phyloP scores from a whole-genome alignment of 225 moss, liverwort and hornwort species.

The Neckera pumila region DNA sequence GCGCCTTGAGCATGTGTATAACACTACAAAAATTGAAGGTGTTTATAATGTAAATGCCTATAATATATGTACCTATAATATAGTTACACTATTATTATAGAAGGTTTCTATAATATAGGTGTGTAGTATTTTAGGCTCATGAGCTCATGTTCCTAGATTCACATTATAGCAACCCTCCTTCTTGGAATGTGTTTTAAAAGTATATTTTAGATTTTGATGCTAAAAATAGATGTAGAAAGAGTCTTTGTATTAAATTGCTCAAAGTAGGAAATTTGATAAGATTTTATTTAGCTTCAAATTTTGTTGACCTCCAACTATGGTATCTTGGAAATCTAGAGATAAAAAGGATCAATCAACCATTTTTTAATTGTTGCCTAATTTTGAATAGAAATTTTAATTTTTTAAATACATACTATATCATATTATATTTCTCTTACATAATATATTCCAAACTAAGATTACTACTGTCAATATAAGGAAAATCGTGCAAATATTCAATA shows the following conservation, averaged over 20 bases:
- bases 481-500: neutral
- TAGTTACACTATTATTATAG: no score
- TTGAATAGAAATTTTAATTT: neutral
- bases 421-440: neutral
- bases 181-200: rapidly evolving
- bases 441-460: neutral
- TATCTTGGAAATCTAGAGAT: neutral
- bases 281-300: neutral
- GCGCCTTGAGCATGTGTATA: no score
- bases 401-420: no score
- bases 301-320: rapidly evolving
- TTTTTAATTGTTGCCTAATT: rapidly evolving
- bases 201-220: neutral
- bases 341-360: neutral
- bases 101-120: no score
- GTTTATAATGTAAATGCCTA: no score
- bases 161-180: neutral
- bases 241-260: rapidly evolving
- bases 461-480: no score
- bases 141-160: no score
- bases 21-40: no score
- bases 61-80: no score
- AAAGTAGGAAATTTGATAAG: neutral
- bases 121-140: no score
- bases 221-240: neutral